Percentiles rank a stretch among this genome's conserved stretches.
Conservation (phyloP, 371 early-diverging fungal species). For the Lichtheimia hyalospora region DNA sequence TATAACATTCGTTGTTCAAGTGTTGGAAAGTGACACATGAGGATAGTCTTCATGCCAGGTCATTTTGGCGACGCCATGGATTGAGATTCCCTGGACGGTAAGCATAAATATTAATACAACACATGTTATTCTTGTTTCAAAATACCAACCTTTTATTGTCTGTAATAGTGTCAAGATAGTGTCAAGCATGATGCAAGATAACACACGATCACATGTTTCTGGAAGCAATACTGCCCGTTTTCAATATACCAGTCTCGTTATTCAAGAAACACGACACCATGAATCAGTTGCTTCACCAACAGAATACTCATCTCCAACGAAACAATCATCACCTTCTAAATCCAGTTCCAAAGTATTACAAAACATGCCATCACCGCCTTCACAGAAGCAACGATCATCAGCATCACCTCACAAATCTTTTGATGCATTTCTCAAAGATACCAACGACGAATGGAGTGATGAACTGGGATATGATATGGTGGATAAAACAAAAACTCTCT, state of each 20-base stretch:
- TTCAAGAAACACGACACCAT: conserved; percentile 2
- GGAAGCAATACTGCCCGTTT: conserved; percentile 43
- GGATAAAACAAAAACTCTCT: neutral
- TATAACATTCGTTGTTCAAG: too few species aligned
- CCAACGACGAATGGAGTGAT: conserved; percentile 59
- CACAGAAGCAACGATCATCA: conserved; percentile 24
- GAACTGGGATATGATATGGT: conserved; percentile 22
- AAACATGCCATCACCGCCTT: conserved; percentile 4
- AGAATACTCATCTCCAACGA: neutral
- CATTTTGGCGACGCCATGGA: conserved; percentile 49
- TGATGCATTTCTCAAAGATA: conserved; percentile 47
- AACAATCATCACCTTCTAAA: conserved; percentile 9
- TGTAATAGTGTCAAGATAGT: conserved; percentile 31
- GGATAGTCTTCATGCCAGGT: conserved; percentile 16
- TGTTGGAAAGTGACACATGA: too few species aligned
- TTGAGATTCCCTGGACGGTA: conserved; percentile 52
- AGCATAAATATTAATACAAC: neutral
- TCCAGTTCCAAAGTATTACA: conserved; percentile 2
- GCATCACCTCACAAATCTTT: conserved; percentile 46
- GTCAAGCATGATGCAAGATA: conserved; percentile 16
- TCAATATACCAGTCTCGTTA: conserved; percentile 38
- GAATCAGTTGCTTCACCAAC: neutral
- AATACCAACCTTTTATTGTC: neutral
- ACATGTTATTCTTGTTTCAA: neutral
- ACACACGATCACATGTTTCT: conserved; percentile 7